Evolutionary conservation across 495 filamentous ascomycete species (phyloP), one percentile per base, ranked within the genome.

Genomic region (Podospora tetraspora): DNA sequence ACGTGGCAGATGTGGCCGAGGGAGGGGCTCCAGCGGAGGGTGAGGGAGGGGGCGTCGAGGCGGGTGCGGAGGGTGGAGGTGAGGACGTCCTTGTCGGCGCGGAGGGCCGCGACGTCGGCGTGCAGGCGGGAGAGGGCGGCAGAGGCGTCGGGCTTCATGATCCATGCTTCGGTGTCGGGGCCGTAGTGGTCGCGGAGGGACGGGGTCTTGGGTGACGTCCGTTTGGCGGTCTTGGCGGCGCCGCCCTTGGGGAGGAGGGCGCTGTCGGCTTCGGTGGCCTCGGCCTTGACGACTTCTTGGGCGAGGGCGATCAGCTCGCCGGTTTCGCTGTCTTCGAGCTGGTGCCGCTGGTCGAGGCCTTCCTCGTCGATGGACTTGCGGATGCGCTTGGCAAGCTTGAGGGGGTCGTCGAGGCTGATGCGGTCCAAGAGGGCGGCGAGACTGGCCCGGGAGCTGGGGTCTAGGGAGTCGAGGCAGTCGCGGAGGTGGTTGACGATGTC

Each of bases 1-100:
- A 97, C 86, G 71, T 97, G 93, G 77, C 91, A 95, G 68, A 95
- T 89, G 74, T 99, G 91, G 3, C 95, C 93, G 4, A 94, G 82
- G 1, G 87, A 87, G 0, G 95, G 88, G 8, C 90, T 91, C 91
- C 92, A 97, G 66, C 87, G 88, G 11, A 99, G 84, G 2, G 90
- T 91, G 12, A 97, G 79, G 61, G 83, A 84, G 10, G 85, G 73
- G 0, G 88, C 88, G 59, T 71, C 77, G 64, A 80, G 74, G n/a
- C 77, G 71, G 6, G 69, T 62, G 24, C 88, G 85, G 13, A 98
- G 83, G 8, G 79, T 76, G 66, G 85, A 80, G 22, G 83, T 87
- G 11, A 98, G 82, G 8, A 74, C 59, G 12, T 70, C 61, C 70
- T 91, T 95, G 64, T 90, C 83, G 32, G 78, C 69, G 9, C 82